Percentiles rank a stretch among this genome's conserved stretches.
Conservation (phyloP, 2,329 filamentous ascomycete species). For the Cryphonectria carpinicola region DNA sequence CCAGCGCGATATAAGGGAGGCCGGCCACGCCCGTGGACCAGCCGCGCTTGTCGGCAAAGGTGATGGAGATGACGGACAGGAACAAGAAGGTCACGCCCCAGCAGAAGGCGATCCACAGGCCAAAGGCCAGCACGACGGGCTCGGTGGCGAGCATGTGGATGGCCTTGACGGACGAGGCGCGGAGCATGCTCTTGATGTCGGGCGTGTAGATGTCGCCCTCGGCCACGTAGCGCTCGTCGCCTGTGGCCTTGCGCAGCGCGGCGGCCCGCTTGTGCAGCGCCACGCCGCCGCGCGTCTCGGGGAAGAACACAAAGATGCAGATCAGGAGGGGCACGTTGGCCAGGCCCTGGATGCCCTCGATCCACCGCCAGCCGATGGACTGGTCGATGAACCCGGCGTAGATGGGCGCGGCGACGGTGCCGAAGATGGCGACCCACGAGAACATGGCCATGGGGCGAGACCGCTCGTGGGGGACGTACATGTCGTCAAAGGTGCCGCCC, state of each 20-base stretch:
- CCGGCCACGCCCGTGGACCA: conserved; percentile 55
- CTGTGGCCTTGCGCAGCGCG: conserved; percentile 49
- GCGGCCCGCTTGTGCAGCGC: conserved; percentile 52
- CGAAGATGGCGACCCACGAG: conserved; percentile 53
- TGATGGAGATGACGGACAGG: conserved; percentile 54
- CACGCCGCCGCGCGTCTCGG: conserved; percentile 34
- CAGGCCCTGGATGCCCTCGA: conserved; percentile 56
- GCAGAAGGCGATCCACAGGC: conserved; percentile 29
- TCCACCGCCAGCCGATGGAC: conserved; percentile 57
- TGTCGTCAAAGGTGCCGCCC: conserved; percentile 53
- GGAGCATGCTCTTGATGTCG: conserved; percentile 49
- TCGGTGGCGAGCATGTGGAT: conserved; percentile 28
- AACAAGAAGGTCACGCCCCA: conserved; percentile 60
- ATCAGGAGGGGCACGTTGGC: conserved; percentile 50
- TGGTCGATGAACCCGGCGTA: conserved; percentile 59
- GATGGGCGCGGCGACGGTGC: conserved; percentile 56
- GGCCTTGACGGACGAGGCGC: conserved; percentile 50
- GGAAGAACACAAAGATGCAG: conserved; percentile 34
- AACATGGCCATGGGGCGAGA: conserved; percentile 53
- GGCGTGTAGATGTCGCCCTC: conserved; percentile 56
- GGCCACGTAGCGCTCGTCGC: conserved; percentile 53
- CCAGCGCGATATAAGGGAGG: conserved; percentile 55
- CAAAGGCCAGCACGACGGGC: conserved; percentile 29
- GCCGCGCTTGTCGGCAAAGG: conserved; percentile 54
- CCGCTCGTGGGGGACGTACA: conserved; percentile 50